Evolutionary conservation across 2,329 filamentous ascomycete species (phyloP).

Genomic region (Trichoderma brevicompactum): DNA sequence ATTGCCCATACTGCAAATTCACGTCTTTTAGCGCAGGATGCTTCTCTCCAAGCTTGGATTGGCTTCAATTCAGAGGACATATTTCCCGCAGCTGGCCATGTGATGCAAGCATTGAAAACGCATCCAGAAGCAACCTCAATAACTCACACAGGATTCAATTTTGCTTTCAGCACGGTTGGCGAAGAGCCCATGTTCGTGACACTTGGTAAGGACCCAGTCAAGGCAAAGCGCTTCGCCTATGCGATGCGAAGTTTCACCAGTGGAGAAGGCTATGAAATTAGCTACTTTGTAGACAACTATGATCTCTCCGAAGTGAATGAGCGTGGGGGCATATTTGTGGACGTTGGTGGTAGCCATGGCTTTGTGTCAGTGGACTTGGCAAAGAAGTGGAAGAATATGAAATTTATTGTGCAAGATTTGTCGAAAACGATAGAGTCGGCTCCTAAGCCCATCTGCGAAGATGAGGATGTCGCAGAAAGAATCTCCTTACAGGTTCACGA

Average conservation of each 20-base stretch:
- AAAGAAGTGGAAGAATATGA: constrained; percentile 53
- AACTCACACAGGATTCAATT: constrained; percentile 56
- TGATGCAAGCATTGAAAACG: constrained; percentile 49
- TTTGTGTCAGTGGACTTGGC: constrained; percentile 62
- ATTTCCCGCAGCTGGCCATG: constrained; percentile 53
- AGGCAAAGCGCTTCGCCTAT: constrained; percentile 56
- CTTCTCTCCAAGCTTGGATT: constrained; percentile 56
- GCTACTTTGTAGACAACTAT: constrained; percentile 58
- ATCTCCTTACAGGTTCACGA: constrained; percentile 56
- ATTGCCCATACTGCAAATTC: constrained; percentile 62
- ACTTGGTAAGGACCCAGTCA: constrained; percentile 52
- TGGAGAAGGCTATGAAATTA: constrained; percentile 60
- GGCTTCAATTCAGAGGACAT: constrained; percentile 60
- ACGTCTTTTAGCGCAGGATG: constrained; percentile 54
- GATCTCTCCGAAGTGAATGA: constrained; percentile 55
- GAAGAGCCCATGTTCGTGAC: constrained; percentile 59
- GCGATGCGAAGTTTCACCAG: constrained; percentile 60
- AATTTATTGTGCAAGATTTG: constrained; percentile 61
- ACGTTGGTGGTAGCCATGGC: constrained; percentile 63
- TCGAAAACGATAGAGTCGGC: constrained; percentile 53
- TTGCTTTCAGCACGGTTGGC: constrained; percentile 55
- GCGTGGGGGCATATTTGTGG: constrained; percentile 55
- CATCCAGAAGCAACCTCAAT: constrained; percentile 55
- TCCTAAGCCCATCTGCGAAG: constrained; percentile 48
- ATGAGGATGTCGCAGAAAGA: constrained; percentile 45